These are phyloP conservation scores for Penicillium crystallinum DNA, from an alignment of 495 filamentous ascomycete genomes.

Conservation along the genomic window DNA sequence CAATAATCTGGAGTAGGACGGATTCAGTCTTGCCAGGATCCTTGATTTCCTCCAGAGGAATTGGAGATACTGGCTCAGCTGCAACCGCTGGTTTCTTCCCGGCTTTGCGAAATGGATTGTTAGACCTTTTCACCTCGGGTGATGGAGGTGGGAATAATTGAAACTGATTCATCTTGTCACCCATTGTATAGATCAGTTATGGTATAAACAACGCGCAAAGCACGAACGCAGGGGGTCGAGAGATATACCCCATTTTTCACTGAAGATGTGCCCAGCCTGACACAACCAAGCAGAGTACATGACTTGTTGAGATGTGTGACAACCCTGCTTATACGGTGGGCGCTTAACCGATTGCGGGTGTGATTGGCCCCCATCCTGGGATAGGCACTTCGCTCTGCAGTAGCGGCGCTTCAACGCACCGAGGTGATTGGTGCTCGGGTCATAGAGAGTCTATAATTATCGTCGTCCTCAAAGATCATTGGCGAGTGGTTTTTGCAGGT, in stretches of 20 bases:
- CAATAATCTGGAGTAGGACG: constrained; percentile 36
- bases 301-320: constrained; percentile 15
- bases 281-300: constrained; percentile 5
- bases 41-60: constrained; percentile 34
- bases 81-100: constrained; percentile 23
- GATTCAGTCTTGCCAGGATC: constrained; percentile 31
- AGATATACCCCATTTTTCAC: constrained; percentile 21
- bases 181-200: not conserved
- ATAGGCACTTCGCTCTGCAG: constrained; percentile 16
- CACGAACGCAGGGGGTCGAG: constrained; percentile 16
- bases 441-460: constrained; percentile 3
- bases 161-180: constrained; percentile 39
- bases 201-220: not conserved
- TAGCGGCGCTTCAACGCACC: constrained; percentile 12
- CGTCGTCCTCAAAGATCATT: not conserved
- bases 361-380: constrained; percentile 21
- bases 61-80: constrained; percentile 27
- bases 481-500: not conserved
- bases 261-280: not conserved
- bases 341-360: constrained; percentile 16
- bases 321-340: constrained; percentile 21
- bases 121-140: constrained; percentile 33
- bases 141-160: constrained; percentile 52
- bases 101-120: constrained; percentile 34
- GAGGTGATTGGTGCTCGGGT: constrained; percentile 12